These are phyloP conservation scores for Tillandsia fasciculata DNA, from an alignment of 176 grass and related monocot species.

Conservation along the genomic window DNA sequence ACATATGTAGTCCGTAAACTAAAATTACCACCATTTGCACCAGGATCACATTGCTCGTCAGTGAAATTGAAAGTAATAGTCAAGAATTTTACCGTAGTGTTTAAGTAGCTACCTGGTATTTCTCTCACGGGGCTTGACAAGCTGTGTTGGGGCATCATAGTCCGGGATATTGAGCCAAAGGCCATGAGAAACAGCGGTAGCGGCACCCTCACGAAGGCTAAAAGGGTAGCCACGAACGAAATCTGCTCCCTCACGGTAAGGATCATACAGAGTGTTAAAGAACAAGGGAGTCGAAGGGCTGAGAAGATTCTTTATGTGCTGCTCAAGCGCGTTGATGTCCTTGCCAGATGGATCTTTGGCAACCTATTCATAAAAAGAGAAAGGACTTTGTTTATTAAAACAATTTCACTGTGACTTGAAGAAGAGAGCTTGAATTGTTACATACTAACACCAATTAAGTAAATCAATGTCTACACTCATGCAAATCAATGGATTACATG, in stretches of 20 bases:
- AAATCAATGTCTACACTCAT: too few species aligned
- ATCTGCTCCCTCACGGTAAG: slow-evolving; percentile 51
- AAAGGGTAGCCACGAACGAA: slow-evolving; percentile 71
- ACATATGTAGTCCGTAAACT: background rate
- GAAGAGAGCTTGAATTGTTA: background rate
- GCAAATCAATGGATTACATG: too few species aligned
- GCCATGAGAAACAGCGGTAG: slow-evolving; percentile 60
- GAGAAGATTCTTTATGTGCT: slow-evolving; percentile 59
- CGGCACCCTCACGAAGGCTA: slow-evolving; percentile 53
- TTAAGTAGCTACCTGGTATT: slow-evolving; percentile 27
- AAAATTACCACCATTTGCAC: background rate
- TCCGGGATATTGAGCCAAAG: slow-evolving; percentile 74
- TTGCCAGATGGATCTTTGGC: slow-evolving; percentile 62
- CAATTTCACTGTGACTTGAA: background rate
- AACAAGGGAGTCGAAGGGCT: slow-evolving; percentile 64
- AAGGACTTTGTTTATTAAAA: background rate
- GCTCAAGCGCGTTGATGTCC: background rate
- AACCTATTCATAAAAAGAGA: slow-evolving; percentile 23
- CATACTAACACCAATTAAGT: background rate
- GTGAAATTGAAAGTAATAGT: too few species aligned
- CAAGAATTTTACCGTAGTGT: too few species aligned
- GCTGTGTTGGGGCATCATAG: slow-evolving; percentile 67
- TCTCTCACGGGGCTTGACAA: slow-evolving; percentile 61
- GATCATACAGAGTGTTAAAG: slow-evolving; percentile 63
- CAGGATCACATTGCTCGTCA: background rate